These are phyloP conservation scores for Pseudocohnilembus persalinus DNA, from an alignment of 169 alveolate genomes.

Conservation along the genomic window DNA sequence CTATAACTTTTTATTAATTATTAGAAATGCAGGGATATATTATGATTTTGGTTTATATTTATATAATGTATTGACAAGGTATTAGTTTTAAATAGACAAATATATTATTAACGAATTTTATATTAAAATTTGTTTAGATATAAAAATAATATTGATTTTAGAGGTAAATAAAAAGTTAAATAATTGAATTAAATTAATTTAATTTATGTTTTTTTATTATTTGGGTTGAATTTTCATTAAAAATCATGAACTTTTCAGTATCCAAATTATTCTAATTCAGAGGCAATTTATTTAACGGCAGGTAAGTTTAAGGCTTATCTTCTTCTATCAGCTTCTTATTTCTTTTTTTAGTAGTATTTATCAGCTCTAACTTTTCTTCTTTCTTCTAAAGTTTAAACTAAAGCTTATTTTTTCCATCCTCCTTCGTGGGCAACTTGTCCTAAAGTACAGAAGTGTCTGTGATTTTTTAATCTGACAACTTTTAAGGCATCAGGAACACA, in stretches of 20 bases:
- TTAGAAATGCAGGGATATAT: too few relatives aligned
- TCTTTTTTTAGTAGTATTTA: conserved; percentile 18
- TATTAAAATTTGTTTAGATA: too few relatives aligned
- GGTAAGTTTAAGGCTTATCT: conserved; percentile 5
- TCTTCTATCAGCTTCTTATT: conserved; percentile 3
- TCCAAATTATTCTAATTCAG: conserved; percentile 17
- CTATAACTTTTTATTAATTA: too few relatives aligned
- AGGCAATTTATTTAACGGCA: conserved; percentile 4
- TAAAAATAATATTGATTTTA: too few relatives aligned
- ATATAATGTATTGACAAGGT: too few relatives aligned
- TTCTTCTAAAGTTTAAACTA: conserved; percentile 88
- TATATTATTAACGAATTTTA: too few relatives aligned
- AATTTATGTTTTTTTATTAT: too few relatives aligned
- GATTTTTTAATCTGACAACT: conserved; percentile 81
- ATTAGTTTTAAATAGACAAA: too few relatives aligned
- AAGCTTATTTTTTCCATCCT: conserved; percentile 92
- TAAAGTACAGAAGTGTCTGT: conserved; percentile 87
- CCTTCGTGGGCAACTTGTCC: conserved; percentile 91
- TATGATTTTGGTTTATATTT: too few relatives aligned
- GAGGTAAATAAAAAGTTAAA: too few relatives aligned
- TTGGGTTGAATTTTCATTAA: too few relatives aligned
- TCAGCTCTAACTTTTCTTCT: conserved; percentile 87
- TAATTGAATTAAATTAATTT: too few relatives aligned
- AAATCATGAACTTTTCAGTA: conserved; percentile 4
- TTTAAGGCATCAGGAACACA: conserved; percentile 95